phyloP scores from a whole-genome alignment of 352 stramenopile genomes.

The Globisporangium cederbergense region DNA sequence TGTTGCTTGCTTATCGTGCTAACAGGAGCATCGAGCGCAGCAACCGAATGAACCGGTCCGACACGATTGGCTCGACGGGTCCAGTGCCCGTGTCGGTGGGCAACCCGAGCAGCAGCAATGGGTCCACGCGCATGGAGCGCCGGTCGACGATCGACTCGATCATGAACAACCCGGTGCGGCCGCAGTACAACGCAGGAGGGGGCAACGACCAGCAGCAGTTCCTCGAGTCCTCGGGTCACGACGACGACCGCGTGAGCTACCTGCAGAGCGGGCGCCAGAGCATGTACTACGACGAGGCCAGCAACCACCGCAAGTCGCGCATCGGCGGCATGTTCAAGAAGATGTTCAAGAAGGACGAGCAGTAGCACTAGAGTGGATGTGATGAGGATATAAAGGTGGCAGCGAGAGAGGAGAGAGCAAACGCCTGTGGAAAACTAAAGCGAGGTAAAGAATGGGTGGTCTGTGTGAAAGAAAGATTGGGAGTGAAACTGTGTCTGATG shows the following conservation, averaged over 20 bases:
- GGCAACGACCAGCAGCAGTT: conserved; percentile 1
- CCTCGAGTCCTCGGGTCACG: conserved; percentile 22
- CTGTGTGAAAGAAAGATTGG: background rate
- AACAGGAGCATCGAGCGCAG: conserved; percentile 14
- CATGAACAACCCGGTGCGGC: conserved; percentile 41
- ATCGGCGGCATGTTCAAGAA: conserved; percentile 88
- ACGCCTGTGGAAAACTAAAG: background rate
- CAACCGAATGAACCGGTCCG: conserved; percentile 46
- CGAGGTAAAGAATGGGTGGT: background rate
- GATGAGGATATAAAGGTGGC: background rate
- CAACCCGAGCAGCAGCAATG: conserved; percentile 16
- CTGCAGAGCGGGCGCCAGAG: conserved; percentile 29
- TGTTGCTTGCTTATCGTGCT: background rate
- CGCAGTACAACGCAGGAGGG: conserved; percentile 13
- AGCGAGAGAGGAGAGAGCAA: background rate
- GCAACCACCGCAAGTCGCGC: conserved; percentile 61
- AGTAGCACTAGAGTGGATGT: background rate
- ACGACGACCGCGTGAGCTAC: conserved; percentile 25
- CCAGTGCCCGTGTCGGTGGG: conserved; percentile 58
- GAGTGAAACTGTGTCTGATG: background rate
- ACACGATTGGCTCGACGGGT: conserved; percentile 59
- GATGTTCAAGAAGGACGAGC: conserved; percentile 87
- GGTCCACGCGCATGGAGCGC: conserved; percentile 27
- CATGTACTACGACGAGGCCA: conserved; percentile 64
- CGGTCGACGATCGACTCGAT: conserved; percentile 45